Evolutionary conservation across 2,329 filamentous ascomycete genomes (phyloP).

Genomic region (Cladosporium sp.): DNA sequence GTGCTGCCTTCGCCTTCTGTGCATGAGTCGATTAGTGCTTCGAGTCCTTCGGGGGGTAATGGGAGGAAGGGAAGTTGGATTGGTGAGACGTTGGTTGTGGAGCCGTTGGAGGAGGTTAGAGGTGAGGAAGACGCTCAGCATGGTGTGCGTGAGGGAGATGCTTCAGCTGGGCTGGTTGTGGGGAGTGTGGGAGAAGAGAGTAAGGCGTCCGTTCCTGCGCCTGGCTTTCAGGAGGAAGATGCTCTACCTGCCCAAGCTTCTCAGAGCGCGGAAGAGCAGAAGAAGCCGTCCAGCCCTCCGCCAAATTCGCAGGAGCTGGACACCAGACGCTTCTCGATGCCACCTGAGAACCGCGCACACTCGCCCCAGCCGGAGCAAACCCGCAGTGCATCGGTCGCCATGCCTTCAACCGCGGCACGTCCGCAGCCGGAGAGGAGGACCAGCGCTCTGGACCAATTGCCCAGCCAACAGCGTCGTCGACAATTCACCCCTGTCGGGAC

Average conservation of each 20-base stretch:
- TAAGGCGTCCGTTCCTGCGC: background rate
- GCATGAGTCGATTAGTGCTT: background rate
- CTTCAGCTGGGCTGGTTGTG: background rate
- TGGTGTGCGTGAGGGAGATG: background rate
- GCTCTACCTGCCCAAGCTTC: background rate
- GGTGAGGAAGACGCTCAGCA: background rate
- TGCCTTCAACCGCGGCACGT: background rate
- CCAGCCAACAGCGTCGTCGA: slow-evolving; percentile 20
- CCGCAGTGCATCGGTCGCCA: background rate
- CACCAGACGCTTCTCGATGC: too few species aligned
- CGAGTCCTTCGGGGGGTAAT: background rate
- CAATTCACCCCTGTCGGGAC: background rate
- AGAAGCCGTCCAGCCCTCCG: too few species aligned
- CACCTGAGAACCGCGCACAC: background rate
- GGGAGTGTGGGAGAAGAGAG: background rate
- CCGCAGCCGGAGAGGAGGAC: slow-evolving; percentile 21
- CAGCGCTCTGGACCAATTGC: slow-evolving; percentile 24
- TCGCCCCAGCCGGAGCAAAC: background rate
- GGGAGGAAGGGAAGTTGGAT: slow-evolving; percentile 8
- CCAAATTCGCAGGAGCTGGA: too few species aligned
- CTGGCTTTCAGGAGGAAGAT: background rate
- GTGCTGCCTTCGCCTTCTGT: slow-evolving; percentile 26
- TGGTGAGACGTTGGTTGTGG: slow-evolving; percentile 17
- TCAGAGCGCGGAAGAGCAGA: too few species aligned
- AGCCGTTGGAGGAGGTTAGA: slow-evolving; percentile 15